A percentile compares a stretch with the other conserved stretches of the same genome.
Evolutionary conservation across 164 flowering plant genomes (phyloP).

Genomic region (Kingdonia uniflora): DNA sequence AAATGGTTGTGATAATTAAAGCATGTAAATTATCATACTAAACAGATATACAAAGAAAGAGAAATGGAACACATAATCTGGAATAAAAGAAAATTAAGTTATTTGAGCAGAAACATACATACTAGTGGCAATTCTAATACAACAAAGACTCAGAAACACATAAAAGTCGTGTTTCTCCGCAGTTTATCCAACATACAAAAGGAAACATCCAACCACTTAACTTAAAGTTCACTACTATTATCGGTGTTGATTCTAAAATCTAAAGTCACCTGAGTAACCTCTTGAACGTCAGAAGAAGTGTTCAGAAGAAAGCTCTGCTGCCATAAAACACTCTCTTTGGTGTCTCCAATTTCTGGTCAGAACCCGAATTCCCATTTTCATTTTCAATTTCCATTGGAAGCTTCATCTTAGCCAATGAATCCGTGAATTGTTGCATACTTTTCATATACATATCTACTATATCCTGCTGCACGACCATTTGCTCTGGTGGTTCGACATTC

Average conservation of each 20-base stretch:
- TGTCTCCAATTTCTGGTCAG: conserved; percentile 34
- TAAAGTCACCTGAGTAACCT: conserved; percentile 40
- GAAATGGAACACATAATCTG: no score
- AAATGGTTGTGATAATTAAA: no score
- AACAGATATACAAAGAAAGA: no score
- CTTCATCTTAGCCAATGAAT: conserved; percentile 95
- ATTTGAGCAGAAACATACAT: no score
- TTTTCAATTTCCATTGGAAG: conserved; percentile 83
- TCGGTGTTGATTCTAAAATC: conserved; percentile 30
- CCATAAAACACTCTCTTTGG: conserved; percentile 83
- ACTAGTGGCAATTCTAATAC: not conserved
- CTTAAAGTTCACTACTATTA: conserved; percentile 19
- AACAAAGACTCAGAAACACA: conserved; percentile 5
- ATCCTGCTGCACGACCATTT: conserved; percentile 72
- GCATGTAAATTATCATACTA: no score
- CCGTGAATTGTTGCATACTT: conserved; percentile 97
- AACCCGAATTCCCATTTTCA: conserved; percentile 20
- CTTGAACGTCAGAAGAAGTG: conserved; percentile 12
- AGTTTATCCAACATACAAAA: conserved; percentile 22
- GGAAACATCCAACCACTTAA: conserved; percentile 16
- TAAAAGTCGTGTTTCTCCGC: conserved; percentile 6
- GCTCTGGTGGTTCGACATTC: conserved; percentile 56
- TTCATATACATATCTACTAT: conserved; percentile 96
- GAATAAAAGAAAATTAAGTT: no score
- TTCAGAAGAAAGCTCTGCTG: conserved; percentile 92